Percentiles rank a stretch among this genome's conserved stretches.
These are phyloP conservation scores for Trichophyton mentagrophytes DNA, from an alignment of 2,329 filamentous ascomycete species.

Conservation along the genomic window DNA sequence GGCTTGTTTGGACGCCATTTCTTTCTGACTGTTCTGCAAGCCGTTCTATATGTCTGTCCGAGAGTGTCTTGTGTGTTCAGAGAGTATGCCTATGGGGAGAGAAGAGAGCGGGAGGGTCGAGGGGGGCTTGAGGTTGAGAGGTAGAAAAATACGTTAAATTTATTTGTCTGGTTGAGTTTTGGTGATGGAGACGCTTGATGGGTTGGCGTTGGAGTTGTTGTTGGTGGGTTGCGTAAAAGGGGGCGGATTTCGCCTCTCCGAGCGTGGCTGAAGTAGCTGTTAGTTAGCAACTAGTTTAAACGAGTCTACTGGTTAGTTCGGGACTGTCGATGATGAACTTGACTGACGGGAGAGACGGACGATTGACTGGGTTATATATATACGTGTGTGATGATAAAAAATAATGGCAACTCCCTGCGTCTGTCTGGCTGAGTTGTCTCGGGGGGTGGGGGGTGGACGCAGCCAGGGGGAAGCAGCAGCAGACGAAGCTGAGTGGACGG, in stretches of 20 bases:
- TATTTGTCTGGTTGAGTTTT: neutral
- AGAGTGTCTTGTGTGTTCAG: neutral
- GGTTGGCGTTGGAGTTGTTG: no score
- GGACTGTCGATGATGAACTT: no score
- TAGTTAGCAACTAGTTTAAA: no score
- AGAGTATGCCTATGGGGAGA: neutral
- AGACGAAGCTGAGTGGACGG: neutral
- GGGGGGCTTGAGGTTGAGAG: no score
- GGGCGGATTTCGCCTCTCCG: neutral
- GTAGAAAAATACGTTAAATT: no score
- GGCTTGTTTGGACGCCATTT: slow-evolving; percentile 5
- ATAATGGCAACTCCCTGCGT: no score
- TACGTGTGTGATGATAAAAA: no score
- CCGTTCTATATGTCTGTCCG: neutral
- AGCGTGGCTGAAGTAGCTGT: no score
- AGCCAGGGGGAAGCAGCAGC: neutral
- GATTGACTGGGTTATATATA: no score
- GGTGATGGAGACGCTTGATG: neutral
- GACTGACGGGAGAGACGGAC: no score
- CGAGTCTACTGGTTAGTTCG: no score
- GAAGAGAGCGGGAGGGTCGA: neutral
- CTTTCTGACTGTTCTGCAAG: neutral
- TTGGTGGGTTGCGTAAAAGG: neutral
- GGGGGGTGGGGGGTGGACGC: neutral
- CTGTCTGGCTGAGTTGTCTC: no score